Evolutionary conservation across 805 yeast genomes (phyloP), one percentile per base, ranked within the genome.

Genomic region (Ogataea nakhonphanomensis): DNA sequence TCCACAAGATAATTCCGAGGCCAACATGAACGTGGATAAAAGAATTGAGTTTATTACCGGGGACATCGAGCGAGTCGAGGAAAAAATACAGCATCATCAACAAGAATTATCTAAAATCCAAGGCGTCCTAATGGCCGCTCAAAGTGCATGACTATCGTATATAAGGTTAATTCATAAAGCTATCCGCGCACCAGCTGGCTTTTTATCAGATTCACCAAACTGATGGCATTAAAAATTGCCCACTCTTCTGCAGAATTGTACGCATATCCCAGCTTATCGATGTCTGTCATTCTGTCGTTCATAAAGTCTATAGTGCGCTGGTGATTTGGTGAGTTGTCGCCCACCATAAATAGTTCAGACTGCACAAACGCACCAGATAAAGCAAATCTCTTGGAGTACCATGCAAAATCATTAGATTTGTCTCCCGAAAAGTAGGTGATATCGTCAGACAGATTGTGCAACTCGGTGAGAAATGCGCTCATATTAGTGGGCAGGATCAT

Each of bases 371-470:
- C 73, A 2, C 84, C 70, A 17, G 85, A 74, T 11, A 91, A 58
- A 7, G 84, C 74, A 11, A 83, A 66, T 49, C 99, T 70, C 57
- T 89, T 85, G n/a, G 95, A 69, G 61, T 91, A 91, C 99, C 99
- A 91, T 3, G 87, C 83, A 58, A 84, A 81, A 60, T 88, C 96
- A 49, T 79, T 79, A 14, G 93, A 75, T 38, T 62, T 55, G 57
- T 90, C 97, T 8, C 90, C 93, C 0, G 95, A 79, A 51, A 77
- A 79, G 61, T 65, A 88, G 32, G 86, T 76, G 44, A 91, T 71
- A 57, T 93, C 98, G 64, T 91, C 98, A 9, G 88, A 73, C 41
- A 90, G 69, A 37, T 76, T 73, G 51, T 80, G 84, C 41, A 93
- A 72, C 55, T 87, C 95, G 26, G 74, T 75, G 35, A 84, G 52